Conservation (phyloP, 805 yeast genomes). For the Teunomyces atbi region DNA sequence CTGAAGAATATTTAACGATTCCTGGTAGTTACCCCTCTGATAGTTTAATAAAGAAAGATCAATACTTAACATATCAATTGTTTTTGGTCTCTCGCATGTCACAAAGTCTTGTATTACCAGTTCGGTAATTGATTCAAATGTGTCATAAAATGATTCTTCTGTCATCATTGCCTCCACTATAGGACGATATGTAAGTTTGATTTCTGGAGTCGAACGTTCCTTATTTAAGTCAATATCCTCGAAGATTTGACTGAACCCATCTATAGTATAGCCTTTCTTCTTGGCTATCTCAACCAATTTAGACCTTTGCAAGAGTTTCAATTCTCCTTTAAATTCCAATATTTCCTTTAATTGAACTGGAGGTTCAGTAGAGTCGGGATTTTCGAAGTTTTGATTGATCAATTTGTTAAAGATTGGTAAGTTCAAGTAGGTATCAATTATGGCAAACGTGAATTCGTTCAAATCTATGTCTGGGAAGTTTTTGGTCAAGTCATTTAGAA, state of each 20-base stretch:
- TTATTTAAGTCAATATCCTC: conserved; percentile 14
- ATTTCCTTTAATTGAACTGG: conserved; percentile 20
- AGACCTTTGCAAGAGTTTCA: conserved; percentile 48
- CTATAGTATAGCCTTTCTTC: conserved; percentile 18
- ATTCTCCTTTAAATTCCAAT: conserved; percentile 46
- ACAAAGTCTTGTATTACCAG: conserved; percentile 53
- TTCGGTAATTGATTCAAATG: conserved; percentile 55
- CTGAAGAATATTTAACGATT: conserved; percentile 61
- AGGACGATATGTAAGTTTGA: conserved; percentile 14
- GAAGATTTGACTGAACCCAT: conserved; percentile 17
- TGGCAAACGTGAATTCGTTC: conserved; percentile 38
- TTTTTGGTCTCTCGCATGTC: conserved; percentile 52
- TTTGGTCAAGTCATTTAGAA: conserved; percentile 39
- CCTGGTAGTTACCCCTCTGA: conserved; percentile 52
- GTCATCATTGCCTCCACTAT: conserved; percentile 12
- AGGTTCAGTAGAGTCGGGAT: conserved; percentile 11
- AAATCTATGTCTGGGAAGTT: conserved; percentile 16
- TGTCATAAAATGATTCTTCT: conserved; percentile 19
- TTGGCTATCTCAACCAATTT: conserved; percentile 29
- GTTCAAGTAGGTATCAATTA: conserved; percentile 42
- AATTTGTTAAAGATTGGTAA: conserved; percentile 22
- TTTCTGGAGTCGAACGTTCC: background rate
- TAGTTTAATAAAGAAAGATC: conserved; percentile 75
- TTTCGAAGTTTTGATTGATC: conserved; percentile 19
- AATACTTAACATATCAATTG: conserved; percentile 70